phyloP scores from a whole-genome alignment of 2,329 filamentous ascomycete genomes.

The Graphilbum ipis-grandicollis region DNA sequence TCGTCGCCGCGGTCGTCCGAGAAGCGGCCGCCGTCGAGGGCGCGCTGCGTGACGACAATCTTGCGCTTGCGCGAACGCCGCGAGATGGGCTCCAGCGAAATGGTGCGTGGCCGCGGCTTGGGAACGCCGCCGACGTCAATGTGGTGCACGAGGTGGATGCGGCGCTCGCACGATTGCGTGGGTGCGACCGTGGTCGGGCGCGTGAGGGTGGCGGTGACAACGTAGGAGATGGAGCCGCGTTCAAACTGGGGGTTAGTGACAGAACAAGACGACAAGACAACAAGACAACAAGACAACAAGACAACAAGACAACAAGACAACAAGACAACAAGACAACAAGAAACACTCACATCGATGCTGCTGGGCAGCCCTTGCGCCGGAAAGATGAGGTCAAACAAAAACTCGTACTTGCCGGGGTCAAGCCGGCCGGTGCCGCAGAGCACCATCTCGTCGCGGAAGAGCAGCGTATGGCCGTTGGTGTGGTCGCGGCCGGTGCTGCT shows the following conservation, averaged over 20 bases:
- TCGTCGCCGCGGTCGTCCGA: background rate
- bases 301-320: background rate
- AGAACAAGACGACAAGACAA: slow-evolving; percentile 12
- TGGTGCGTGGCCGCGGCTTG: slow-evolving; percentile 61
- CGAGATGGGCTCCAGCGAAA: slow-evolving; percentile 78
- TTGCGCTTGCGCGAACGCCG: slow-evolving; percentile 48
- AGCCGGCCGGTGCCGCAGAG: slow-evolving; percentile 64
- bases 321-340: too few relatives aligned
- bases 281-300: slow-evolving; percentile 2
- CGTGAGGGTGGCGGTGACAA: slow-evolving; percentile 78
- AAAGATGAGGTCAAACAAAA: slow-evolving; percentile 33
- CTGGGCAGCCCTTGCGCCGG: slow-evolving; percentile 42
- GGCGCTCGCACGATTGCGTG: slow-evolving; percentile 62
- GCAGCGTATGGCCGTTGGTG: slow-evolving; percentile 60
- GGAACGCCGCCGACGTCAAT: slow-evolving; percentile 68
- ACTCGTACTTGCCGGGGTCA: slow-evolving; percentile 59
- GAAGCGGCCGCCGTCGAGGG: slow-evolving; percentile 15
- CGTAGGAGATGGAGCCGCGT: slow-evolving; percentile 80
- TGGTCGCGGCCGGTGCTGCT: slow-evolving; percentile 22
- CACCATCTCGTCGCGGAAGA: slow-evolving; percentile 71
- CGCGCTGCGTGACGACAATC: slow-evolving; percentile 25
- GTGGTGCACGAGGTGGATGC: slow-evolving; percentile 61
- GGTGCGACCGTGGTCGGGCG: slow-evolving; percentile 74
- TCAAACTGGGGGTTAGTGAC: slow-evolving; percentile 51
- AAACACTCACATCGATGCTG: slow-evolving; percentile 76